Evolutionary conservation across 2,329 filamentous ascomycete species (phyloP).

Genomic region (Pseudocercospora vitis): DNA sequence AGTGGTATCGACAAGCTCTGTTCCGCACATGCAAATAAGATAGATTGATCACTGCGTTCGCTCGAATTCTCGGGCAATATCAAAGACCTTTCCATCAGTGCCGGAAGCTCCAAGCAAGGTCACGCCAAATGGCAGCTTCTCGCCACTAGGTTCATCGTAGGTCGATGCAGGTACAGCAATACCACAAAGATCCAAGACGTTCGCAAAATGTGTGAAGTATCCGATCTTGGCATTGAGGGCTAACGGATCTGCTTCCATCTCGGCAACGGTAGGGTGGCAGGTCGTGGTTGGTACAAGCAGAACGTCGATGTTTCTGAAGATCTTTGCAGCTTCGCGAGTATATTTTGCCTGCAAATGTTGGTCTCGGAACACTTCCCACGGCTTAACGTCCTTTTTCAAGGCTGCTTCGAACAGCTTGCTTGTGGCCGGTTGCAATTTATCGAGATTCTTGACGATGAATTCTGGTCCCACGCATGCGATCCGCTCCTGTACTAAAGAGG

Average conservation of each 20-base stretch:
- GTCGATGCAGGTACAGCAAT: conserved; percentile 54
- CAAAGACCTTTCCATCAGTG: conserved; percentile 43
- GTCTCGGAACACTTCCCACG: conserved; percentile 53
- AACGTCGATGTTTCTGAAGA: conserved; percentile 48
- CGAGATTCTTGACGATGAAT: conserved; percentile 42
- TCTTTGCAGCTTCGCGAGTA: conserved; percentile 44
- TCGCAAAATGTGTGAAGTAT: conserved; percentile 61
- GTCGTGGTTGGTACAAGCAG: conserved; percentile 57
- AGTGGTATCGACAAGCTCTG: too few species aligned
- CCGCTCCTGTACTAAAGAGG: conserved; percentile 59
- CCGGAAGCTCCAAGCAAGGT: conserved; percentile 43
- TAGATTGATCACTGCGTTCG: conserved; percentile 19
- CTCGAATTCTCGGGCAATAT: conserved; percentile 41
- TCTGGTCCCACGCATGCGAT: conserved; percentile 47
- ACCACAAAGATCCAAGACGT: conserved; percentile 59
- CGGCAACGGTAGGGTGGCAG: conserved; percentile 51
- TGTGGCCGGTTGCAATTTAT: conserved; percentile 52
- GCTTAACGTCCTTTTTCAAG: conserved; percentile 41
- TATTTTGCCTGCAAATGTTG: conserved; percentile 48
- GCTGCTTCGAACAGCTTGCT: conserved; percentile 47
- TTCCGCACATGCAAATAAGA: not conserved
- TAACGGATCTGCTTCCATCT: conserved; percentile 55
- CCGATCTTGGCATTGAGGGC: conserved; percentile 56
- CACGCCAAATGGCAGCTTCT: conserved; percentile 44
- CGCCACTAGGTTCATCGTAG: conserved; percentile 32